Evolutionary conservation across 768 basidiomycete genomes (phyloP), one percentile per base, ranked within the genome.

Genomic region (Lactifluus volemus): DNA sequence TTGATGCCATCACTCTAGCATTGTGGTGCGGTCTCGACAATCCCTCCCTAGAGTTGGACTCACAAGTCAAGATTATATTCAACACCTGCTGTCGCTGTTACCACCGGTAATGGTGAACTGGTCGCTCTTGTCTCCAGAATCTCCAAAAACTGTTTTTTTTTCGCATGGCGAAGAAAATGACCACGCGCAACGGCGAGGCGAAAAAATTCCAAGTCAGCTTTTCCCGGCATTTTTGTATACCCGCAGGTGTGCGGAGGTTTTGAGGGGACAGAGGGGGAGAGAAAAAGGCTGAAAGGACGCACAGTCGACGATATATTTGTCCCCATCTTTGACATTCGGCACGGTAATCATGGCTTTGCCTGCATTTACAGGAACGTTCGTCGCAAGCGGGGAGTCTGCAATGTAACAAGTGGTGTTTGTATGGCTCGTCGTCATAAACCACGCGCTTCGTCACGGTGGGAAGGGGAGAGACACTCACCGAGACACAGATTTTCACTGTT

Each of bases 121-220:
- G 6, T 71, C 70, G 64, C 77, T 78, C 56, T 67, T 67, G 68
- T 81, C 75, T 45, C 78, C 79, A 38, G 80, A 80, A 65, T 80
- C 78, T 19, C 80, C 79, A 58, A 79, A 78, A 53, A 80, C 80
- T 80, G 50, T 11, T 17, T 10, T 36, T 7, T 6, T 36, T 6
- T 10, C 5, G 10, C 1, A 11, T 10, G 12, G 38, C 32, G 11
- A 38, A 38, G 12, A 38, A 38, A 38, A 12, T 7, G 11, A 38
- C 38, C 10, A 38, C 38, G 11, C 38, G 10, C 9, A 10, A 38
- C 1, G 15, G 15, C 15, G 41, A 5, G 41, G 25, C 25, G 11
- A 15, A 42, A 17, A 25, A 25, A 25, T 1, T 1, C 17, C 17
- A 11, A 42, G 41, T 42, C 41, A 42, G 41, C 41, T 5, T n/a